These are phyloP conservation scores for Cutaneotrichosporon cyanovorans DNA, from an alignment of 1,284 basidiomycete species.

Conservation along the genomic window DNA sequence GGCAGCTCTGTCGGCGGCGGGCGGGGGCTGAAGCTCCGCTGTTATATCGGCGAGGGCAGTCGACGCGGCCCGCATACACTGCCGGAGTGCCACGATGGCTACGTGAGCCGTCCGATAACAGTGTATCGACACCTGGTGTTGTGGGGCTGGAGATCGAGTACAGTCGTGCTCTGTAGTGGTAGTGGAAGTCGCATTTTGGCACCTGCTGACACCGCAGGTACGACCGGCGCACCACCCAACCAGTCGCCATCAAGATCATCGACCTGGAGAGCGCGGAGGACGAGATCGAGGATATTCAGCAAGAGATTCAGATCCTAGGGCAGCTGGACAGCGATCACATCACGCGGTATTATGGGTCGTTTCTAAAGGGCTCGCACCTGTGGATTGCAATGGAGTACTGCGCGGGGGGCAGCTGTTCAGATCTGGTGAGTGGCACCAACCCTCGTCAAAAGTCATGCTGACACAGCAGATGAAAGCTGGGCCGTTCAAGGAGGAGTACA, in stretches of 20 bases:
- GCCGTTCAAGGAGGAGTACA: conserved; percentile 94
- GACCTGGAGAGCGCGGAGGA: conserved; percentile 98
- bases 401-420: conserved; percentile 51
- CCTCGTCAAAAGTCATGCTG: background rate
- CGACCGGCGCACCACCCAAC: conserved; percentile 83
- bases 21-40: no score
- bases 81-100: no score
- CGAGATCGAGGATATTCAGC: conserved; percentile 98
- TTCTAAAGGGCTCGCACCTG: conserved; percentile 84
- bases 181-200: no score
- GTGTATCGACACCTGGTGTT: no score
- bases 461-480: conserved; percentile 85
- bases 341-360: conserved; percentile 95
- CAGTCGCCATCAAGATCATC: conserved; percentile 97
- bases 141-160: no score
- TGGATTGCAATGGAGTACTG: conserved; percentile 99
- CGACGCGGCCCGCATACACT: no score
- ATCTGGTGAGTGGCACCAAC: conserved; percentile 43
- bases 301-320: conserved; percentile 97
- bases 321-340: conserved; percentile 93
- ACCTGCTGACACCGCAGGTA: conserved; percentile 53
- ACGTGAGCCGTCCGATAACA: no score
- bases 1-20: no score
- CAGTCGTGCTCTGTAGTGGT: no score
- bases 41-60: no score